Evolutionary conservation across 2,329 filamentous ascomycete species (phyloP).

Genomic region (Paraconiothyrium sp.): DNA sequence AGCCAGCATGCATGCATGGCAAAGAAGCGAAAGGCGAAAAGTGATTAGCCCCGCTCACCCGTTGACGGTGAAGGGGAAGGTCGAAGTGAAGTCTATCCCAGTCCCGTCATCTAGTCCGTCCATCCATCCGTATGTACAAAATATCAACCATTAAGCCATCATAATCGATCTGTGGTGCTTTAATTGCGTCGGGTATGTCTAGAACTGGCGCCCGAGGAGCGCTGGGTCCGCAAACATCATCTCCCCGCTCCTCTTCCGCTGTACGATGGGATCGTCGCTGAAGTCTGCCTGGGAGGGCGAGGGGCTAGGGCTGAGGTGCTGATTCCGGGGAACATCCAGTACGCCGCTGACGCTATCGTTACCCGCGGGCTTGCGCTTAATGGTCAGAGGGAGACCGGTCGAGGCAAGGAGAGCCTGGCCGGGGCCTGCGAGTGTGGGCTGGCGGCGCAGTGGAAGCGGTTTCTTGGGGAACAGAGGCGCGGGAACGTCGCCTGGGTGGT

Average conservation of each 20-base stretch:
- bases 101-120: background rate
- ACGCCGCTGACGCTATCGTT: constrained; percentile 24
- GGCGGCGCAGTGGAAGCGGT: constrained; percentile 28
- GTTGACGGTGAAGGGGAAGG: background rate
- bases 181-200: constrained; percentile 2
- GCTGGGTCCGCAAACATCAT: constrained; percentile 33
- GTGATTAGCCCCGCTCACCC: constrained; percentile 8
- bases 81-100: constrained; percentile 12
- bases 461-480: constrained; percentile 24
- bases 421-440: constrained; percentile 30
- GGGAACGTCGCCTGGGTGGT: constrained; percentile 22
- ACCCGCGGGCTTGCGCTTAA: constrained; percentile 30
- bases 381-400: constrained; percentile 31
- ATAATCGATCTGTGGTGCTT: background rate
- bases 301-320: constrained; percentile 23
- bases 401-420: constrained; percentile 29
- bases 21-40: background rate
- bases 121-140: constrained; percentile 7
- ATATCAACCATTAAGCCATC: constrained; percentile 18
- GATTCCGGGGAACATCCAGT: constrained; percentile 30
- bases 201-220: constrained; percentile 29
- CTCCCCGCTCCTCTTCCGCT: constrained; percentile 32
- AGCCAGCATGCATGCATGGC: background rate
- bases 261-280: constrained; percentile 24
- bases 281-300: constrained; percentile 17